Base-by-base conservation (phyloP, 1,139 yeast genomes). In the Wickerhamomyces sp. region DNA sequence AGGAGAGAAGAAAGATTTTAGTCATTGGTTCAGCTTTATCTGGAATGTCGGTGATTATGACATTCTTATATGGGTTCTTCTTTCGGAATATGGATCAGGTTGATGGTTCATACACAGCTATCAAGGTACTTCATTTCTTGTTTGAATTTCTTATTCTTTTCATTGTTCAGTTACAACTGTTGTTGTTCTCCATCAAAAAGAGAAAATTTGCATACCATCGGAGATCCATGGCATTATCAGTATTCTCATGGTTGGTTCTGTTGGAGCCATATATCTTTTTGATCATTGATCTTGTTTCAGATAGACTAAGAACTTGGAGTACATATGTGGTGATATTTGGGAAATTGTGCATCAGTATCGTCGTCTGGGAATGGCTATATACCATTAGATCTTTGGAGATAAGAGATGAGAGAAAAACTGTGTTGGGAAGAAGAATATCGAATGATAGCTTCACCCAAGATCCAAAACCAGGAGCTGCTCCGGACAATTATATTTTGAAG, bases 311-410 rank as follows among this genome's bases (percentile, higher is more conserved):
- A 58, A 64, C 69, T 7, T 76, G 81, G 81, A 53, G 75, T 3
- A 56, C 63, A 4, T 61, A 68, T 27, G 47, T 74, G 4, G 71
- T 75, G 0, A 55, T 54, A 31, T 60, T 75, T 40, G 44, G 73
- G 7, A 73, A 73, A 44, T 61, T 74, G 27, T 66, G 71, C 30
- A 52, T 72, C 11, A 58, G 73, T 14, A 67, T 76, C 3, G 64
- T 69, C 1, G 61, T 73, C 1, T 76, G 81, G 81, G 81, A 76
- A 59, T 76, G 81, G 81, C 56, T 75, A 8, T 69, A 63, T 50
- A 69, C 71, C 43, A 73, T 75, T 27, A 60, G 69, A 45, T 60
- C 67, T 26, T 56, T 75, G 40, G 79, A 75, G 48, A 65, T 69
- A 49, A 59, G 69, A 34, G 59, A 61, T 36, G 81, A 76, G 49